These are phyloP conservation scores for Melampsora abietis-canadensis DNA, from an alignment of 1,284 basidiomycete genomes.

Conservation along the genomic window DNA sequence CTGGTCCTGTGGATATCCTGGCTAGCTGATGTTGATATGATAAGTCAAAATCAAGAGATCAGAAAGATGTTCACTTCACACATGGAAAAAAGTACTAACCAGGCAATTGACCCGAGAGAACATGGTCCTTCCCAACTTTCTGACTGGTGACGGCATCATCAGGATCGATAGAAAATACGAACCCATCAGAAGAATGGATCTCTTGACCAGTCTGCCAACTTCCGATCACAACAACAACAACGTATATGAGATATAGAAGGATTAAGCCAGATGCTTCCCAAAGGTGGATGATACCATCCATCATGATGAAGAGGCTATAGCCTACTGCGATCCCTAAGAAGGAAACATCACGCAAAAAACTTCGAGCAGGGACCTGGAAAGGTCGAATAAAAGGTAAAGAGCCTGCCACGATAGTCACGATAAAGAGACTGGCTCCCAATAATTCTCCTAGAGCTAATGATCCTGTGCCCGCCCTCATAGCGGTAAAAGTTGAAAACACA, in stretches of 20 bases:
- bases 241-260: slow-evolving; percentile 73
- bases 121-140: slow-evolving; percentile 25
- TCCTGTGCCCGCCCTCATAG: slow-evolving; percentile 80
- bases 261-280: slow-evolving; percentile 75
- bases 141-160: slow-evolving; percentile 32
- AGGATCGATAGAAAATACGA: slow-evolving; percentile 61
- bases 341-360: slow-evolving; percentile 89
- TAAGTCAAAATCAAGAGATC: too few relatives aligned
- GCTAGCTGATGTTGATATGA: too few relatives aligned
- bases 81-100: too few relatives aligned
- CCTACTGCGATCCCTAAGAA: slow-evolving; percentile 82
- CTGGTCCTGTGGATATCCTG: too few relatives aligned
- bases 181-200: slow-evolving; percentile 58
- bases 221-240: slow-evolving; percentile 68
- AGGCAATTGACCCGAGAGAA: background rate
- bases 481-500: slow-evolving; percentile 83
- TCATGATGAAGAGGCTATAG: slow-evolving; percentile 70
- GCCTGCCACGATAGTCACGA: slow-evolving; percentile 86
- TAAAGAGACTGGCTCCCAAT: slow-evolving; percentile 89
- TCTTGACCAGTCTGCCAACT: slow-evolving; percentile 67
- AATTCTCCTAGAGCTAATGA: slow-evolving; percentile 90
- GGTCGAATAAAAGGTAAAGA: slow-evolving; percentile 93
- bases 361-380: slow-evolving; percentile 73
- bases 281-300: slow-evolving; percentile 69
- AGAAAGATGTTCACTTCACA: too few relatives aligned